A percentile compares a stretch with the other conserved stretches of the same genome.
phyloP scores from a whole-genome alignment of 2,329 filamentous ascomycete species.

The Colletotrichum cereale region DNA sequence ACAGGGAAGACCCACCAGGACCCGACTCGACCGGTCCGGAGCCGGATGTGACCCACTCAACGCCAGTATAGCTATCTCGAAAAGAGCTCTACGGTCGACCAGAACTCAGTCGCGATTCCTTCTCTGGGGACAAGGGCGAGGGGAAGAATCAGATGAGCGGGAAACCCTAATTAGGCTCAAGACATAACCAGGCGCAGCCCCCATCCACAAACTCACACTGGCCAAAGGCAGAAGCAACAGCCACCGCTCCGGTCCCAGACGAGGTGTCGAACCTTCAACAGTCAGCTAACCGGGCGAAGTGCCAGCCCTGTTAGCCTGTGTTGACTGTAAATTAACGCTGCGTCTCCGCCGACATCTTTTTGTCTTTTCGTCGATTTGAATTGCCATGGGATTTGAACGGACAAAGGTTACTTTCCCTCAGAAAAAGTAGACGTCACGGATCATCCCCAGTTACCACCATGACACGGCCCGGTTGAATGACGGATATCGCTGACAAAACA shows the following conservation, averaged over 20 bases:
- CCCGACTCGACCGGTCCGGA: neutral
- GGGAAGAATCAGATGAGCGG: neutral
- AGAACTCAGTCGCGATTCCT: neutral
- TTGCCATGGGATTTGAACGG: neutral
- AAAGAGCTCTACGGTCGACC: neutral
- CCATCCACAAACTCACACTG: neutral
- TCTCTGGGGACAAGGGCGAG: neutral
- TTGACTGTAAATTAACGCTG: no score
- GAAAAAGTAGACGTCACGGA: no score
- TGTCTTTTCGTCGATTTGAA: neutral
- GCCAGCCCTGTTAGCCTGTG: constrained; percentile 12
- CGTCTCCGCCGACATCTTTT: constrained; percentile 8
- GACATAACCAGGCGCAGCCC: neutral
- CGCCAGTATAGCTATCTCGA: neutral
- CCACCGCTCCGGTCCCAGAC: neutral
- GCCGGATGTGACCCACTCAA: neutral
- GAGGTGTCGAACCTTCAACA: neutral
- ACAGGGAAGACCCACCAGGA: neutral
- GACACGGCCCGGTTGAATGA: neutral
- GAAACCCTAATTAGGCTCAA: neutral
- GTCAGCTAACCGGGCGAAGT: neutral
- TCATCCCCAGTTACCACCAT: no score
- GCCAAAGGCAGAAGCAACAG: neutral
- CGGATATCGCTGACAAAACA: neutral
- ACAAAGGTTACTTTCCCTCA: no score